These are phyloP conservation scores for Kockiozyma suomiensis DNA, from an alignment of 805 yeast genomes.

Conservation along the genomic window DNA sequence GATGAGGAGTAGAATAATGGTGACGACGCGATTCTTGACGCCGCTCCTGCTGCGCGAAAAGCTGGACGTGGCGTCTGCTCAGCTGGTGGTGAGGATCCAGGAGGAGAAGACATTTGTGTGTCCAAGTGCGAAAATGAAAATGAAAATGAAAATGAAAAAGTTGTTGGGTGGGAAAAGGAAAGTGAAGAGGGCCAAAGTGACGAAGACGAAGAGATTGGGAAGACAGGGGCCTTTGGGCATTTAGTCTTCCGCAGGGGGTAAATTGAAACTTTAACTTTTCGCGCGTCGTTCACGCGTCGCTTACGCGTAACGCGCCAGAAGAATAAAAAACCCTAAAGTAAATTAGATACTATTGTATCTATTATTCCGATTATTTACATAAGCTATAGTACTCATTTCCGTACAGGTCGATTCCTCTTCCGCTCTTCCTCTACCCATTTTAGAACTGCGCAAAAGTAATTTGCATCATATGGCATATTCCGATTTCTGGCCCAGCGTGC, in stretches of 20 bases:
- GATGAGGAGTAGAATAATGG: constrained; percentile 28
- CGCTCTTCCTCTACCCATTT: constrained; percentile 23
- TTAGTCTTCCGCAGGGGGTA: constrained; percentile 1
- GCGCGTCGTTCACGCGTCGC: constrained; percentile 2
- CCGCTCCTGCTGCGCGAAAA: neutral
- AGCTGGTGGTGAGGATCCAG: constrained; percentile 13
- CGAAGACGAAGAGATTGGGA: neutral
- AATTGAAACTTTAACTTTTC: constrained; percentile 1
- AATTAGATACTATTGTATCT: too few relatives aligned
- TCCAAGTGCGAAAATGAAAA: neutral
- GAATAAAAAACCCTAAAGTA: neutral
- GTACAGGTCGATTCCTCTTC: neutral
- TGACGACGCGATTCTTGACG: constrained; percentile 16
- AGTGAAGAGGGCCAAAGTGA: too few relatives aligned
- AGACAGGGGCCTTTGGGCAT: neutral
- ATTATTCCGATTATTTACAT: neutral
- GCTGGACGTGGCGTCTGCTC: neutral
- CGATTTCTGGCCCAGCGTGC: constrained; percentile 17
- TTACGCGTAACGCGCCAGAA: constrained; percentile 7
- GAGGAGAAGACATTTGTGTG: constrained; percentile 15
- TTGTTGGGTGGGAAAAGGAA: too few relatives aligned
- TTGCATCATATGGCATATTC: constrained; percentile 5
- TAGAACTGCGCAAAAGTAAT: constrained; percentile 12
- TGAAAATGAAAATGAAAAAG: neutral
- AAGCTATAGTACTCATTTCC: neutral